Base-by-base conservation (phyloP, 306 rosid species). In the Mimosa pudica region DNA sequence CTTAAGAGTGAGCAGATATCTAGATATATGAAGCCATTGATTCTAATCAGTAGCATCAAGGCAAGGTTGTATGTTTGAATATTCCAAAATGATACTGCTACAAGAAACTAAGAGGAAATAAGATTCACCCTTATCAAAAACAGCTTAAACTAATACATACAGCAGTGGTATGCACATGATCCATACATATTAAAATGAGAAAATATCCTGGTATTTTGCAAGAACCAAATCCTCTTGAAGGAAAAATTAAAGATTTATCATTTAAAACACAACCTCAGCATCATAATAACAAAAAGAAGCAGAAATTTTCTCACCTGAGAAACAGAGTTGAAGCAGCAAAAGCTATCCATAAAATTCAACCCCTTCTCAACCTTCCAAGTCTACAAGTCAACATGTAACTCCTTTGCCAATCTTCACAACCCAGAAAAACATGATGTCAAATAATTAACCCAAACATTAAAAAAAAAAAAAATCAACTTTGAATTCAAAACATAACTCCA, bases 321-420 rank as follows among this genome's bases (percentile, higher is more conserved):
- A 44, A 82, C 79, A 87, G 94, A 81, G 82, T 78, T 84, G 91
- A 91, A 93, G 92, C 95, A 93, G 76, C 98, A 90, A 51, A 93
- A 65, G 82, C 80, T 83, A 87, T 87, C 98, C 98, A 93, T 93
- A 38, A 74, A 79, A 74, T 88, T 84, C 81, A 80, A 79, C 85
- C 76, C 86, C 77, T 60, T 81, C 83, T 89, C 87, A 86, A 86
- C 79, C 80, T 83, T 74, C 83, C 85, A 78, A 80, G 73, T 55
- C 74, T 76, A 38, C 78, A 79, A 80, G 66, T 80, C 88, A 88
- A 85, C 97, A 91, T 91, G 86, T 72, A 89, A 82, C 85, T 82
- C 82, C 66, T 70, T 70, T 55, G 73, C 81, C 62, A 72, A 81
- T 32, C 81, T 71, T 63, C 81, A 54, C 69, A 78, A 79, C 66